phyloP scores from a whole-genome alignment of 2,329 filamentous ascomycete genomes.

The Aschersonia sp. region DNA sequence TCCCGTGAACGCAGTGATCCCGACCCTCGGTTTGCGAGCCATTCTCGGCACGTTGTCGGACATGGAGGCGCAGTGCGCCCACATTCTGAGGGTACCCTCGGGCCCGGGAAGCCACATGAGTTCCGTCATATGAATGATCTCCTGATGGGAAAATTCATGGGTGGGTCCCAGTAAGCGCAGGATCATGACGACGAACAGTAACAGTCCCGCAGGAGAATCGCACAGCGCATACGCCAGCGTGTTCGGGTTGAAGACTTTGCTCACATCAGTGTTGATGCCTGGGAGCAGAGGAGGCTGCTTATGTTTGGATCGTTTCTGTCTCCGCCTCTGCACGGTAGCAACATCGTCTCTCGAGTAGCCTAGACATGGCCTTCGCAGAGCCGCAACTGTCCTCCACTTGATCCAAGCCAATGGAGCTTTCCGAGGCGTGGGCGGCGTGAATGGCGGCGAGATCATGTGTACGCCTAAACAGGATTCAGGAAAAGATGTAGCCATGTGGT shows the following conservation, averaged over 20 bases:
- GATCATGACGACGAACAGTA: conserved; percentile 37
- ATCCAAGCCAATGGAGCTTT: conserved; percentile 32
- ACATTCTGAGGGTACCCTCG: conserved; percentile 43
- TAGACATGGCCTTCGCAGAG: conserved; percentile 32
- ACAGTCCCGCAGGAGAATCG: conserved; percentile 44
- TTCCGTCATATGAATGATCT: conserved; percentile 46
- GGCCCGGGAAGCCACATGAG: conserved; percentile 54
- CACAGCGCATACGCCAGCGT: conserved; percentile 45
- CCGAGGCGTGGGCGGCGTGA: conserved; percentile 31
- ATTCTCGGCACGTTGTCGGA: conserved; percentile 13
- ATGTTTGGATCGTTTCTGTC: conserved; percentile 1
- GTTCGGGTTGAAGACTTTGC: conserved; percentile 30
- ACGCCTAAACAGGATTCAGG: conserved; percentile 39
- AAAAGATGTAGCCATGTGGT: conserved; percentile 32
- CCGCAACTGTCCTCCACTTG: conserved; percentile 40
- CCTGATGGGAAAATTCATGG: conserved; percentile 28
- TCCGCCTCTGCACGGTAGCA: conserved; percentile 18
- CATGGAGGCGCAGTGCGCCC: conserved; percentile 27
- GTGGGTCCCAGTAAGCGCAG: conserved; percentile 26
- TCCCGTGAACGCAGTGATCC: conserved; percentile 31
- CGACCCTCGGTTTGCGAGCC: conserved; percentile 22
- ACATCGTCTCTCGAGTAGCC: conserved; percentile 43
- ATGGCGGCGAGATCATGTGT: conserved; percentile 44
- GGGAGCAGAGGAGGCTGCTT: conserved; percentile 7
- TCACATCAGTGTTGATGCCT: conserved; percentile 13